A percentile compares a stretch with the other conserved stretches of the same genome.
Conservation (phyloP, 106 monocot genomes). For the Platanthera zijinensis region DNA sequence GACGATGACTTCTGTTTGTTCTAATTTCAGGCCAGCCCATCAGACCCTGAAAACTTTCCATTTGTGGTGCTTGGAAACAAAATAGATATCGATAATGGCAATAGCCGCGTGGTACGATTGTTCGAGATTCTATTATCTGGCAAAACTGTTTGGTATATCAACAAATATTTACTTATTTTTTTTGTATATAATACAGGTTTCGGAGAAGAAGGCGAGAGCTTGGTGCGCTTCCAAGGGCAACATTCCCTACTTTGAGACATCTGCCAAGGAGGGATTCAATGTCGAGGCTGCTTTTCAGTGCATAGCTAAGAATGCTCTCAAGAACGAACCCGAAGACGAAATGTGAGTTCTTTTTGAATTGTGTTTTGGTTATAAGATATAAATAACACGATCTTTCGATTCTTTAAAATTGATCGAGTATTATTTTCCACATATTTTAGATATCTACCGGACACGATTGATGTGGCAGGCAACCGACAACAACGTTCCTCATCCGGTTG, state of each 20-base stretch:
- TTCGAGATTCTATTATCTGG: neutral
- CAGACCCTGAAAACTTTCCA: slow-evolving; percentile 64
- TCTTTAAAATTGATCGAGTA: neutral
- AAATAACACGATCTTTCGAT: neutral
- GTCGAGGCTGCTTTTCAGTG: slow-evolving; percentile 77
- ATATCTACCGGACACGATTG: slow-evolving; percentile 65
- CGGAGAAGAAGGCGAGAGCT: slow-evolving; percentile 59
- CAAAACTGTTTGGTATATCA: neutral
- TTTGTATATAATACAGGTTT: slow-evolving; percentile 23
- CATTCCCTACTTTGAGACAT: slow-evolving; percentile 82
- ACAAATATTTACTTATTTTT: too few relatives aligned
- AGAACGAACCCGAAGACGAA: slow-evolving; percentile 83
- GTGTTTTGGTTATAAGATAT: too few relatives aligned
- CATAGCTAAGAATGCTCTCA: slow-evolving; percentile 75
- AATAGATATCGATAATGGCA: slow-evolving; percentile 58
- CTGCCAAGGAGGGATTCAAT: slow-evolving; percentile 71
- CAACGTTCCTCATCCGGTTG: slow-evolving; percentile 51
- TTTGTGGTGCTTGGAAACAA: slow-evolving; percentile 71
- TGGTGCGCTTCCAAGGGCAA: slow-evolving; percentile 85
- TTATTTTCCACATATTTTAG: slow-evolving; percentile 17
- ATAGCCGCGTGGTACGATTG: slow-evolving; percentile 55
- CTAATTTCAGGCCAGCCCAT: slow-evolving; percentile 40
- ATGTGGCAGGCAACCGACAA: slow-evolving; percentile 37
- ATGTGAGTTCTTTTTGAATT: slow-evolving; percentile 32
- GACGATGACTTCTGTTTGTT: neutral